Base-by-base conservation (phyloP, 495 filamentous ascomycete species). In the Talaromyces borbonicus region DNA sequence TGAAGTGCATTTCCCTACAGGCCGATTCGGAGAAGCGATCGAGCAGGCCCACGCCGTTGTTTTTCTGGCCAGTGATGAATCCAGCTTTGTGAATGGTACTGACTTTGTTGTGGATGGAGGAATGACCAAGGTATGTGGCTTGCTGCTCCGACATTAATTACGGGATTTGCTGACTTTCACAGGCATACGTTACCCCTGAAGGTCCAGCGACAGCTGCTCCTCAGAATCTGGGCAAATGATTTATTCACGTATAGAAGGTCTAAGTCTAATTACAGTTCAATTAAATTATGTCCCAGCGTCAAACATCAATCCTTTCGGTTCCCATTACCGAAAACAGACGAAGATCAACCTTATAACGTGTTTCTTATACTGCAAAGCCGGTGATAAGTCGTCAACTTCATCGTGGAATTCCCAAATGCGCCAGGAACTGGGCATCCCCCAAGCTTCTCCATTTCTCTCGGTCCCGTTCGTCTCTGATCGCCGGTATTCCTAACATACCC, bases 41-140 rank as follows among this genome's bases (percentile, higher is more conserved):
- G 92, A 98, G 66, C 89, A 93, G 67, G 92, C 92, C 2, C 83
- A 94, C 35, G 93, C 90, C 7, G 92, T 96, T 1, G 52, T 98
- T 14, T 98, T 96, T 65, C 68, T 98, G 41, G 92, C 92, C 2
- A 92, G 84, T 53, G 92, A 98, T 55, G 92, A 98, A 62, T 83
- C 83, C 57, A 85, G 86, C 65, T 98, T 95, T 52, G 83, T 96
- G 37, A 97, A 92, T 49, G 92, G 85, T 2, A 75, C 80, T 39
- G 92, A 97, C 53, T 93, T 98, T 67, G 80, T 90, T 6, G 90
- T 97, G n/a, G 92, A 97, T 55, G 90, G 90, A 32, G 92, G 92
- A 20, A 85, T 98, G 86, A 90, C 79, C 50, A 95, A 85, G 74
- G 74, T 73, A 58, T 32, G 62, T 53, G 22, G 49, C 23, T 8